These are phyloP conservation scores for Zanthoxylum bungeanum DNA, from an alignment of 345 rosid species.

Conservation along the genomic window DNA sequence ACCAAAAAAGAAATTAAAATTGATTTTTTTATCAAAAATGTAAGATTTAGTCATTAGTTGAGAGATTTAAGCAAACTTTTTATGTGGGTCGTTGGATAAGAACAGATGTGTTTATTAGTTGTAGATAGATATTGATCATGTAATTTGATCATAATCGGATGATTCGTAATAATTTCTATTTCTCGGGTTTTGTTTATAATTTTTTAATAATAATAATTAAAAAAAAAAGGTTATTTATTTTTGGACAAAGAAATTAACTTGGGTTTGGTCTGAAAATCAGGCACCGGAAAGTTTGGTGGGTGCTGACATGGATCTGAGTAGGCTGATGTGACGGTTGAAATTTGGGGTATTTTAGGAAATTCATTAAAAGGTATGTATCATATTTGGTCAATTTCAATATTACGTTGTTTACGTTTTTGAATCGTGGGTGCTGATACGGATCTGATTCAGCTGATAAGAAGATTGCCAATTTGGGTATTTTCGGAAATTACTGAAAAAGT, in stretches of 20 bases:
- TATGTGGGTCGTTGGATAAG: neutral
- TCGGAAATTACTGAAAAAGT: neutral
- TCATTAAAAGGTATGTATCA: too few relatives aligned
- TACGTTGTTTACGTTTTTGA: too few relatives aligned
- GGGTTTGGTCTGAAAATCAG: neutral
- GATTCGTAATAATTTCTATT: neutral
- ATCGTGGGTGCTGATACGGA: neutral
- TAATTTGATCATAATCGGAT: neutral
- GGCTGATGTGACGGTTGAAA: neutral
- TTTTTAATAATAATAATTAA: too few relatives aligned
- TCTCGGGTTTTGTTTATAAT: neutral
- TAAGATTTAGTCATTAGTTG: neutral
- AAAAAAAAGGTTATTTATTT: too few relatives aligned
- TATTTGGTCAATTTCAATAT: too few relatives aligned
- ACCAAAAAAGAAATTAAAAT: neutral
- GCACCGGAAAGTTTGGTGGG: neutral
- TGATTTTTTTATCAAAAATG: neutral
- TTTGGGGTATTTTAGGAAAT: neutral
- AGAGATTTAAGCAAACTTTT: neutral
- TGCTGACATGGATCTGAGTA: neutral
- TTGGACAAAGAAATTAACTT: neutral
- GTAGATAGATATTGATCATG: neutral
- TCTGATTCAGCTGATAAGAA: neutral
- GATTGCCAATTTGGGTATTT: neutral
- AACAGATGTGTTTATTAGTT: neutral